Evolutionary conservation across 495 filamentous ascomycete genomes (phyloP).

Genomic region (Aspergillus steynii): DNA sequence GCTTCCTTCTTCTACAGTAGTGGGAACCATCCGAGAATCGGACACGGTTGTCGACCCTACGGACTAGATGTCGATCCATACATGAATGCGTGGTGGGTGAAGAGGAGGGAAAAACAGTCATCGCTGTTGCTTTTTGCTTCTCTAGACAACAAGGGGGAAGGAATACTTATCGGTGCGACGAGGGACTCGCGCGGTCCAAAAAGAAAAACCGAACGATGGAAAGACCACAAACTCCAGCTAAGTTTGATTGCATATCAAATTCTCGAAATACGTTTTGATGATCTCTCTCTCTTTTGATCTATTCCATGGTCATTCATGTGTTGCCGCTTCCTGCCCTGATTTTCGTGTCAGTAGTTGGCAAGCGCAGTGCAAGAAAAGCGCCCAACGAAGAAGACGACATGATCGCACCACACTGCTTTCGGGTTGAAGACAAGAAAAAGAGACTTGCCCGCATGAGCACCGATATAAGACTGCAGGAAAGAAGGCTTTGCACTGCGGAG

Average conservation of each 20-base stretch:
- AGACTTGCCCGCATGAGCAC: neutral
- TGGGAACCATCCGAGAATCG: slow-evolving; percentile 35
- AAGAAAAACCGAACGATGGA: slow-evolving; percentile 4
- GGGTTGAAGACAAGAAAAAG: neutral
- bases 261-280: slow-evolving; percentile 31
- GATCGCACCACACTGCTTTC: neutral
- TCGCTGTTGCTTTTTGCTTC: neutral
- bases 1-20: slow-evolving; percentile 37
- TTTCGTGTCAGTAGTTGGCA: slow-evolving; percentile 37
- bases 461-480: neutral
- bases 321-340: slow-evolving; percentile 35
- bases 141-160: neutral
- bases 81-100: slow-evolving; percentile 4
- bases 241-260: slow-evolving; percentile 44
- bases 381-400: neutral
- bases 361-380: slow-evolving; percentile 10
- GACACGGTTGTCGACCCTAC: slow-evolving; percentile 40
- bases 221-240: slow-evolving; percentile 38
- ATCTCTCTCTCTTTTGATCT: slow-evolving; percentile 23
- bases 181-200: slow-evolving; percentile 10
- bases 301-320: slow-evolving; percentile 18
- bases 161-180: neutral
- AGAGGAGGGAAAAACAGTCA: neutral
- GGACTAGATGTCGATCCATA: slow-evolving; percentile 22
- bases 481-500: neutral